Base-by-base conservation (phyloP, 106 monocot species). In the Acorus gramineus region DNA sequence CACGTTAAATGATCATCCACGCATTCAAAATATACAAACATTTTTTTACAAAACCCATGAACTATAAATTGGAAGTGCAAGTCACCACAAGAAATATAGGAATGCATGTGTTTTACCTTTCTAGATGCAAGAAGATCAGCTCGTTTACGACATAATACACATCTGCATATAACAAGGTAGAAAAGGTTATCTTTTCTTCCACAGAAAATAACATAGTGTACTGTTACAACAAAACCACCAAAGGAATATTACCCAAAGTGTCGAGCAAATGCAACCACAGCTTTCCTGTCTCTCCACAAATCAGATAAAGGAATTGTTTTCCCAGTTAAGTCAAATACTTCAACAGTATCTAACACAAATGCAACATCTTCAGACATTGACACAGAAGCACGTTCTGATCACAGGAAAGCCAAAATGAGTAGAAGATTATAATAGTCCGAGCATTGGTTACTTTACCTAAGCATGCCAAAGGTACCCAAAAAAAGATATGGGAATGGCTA, bases 91-190 rank as follows among this genome's bases (percentile, higher is more conserved):
- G 28, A 28, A 28, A 28, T 28, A 28, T 28, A 28, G 28, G 28
- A 28, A 28, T 1, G 28, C 28, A 0, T 28, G 28, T 28, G 28
- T 28, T 28, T 48, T 75, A 90, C 90, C 90, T 90, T 90, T 64
- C 84, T 84, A 2, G 89, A 77, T 46, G 86, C 90, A 73, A 95
- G 86, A 78, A 90, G 74, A 69, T 95, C 90, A 57, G 94, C 94
- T 42, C 86, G 69, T 71, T 86, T 90, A 9, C 86, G 90, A 53
- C 94, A 95, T 11, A 95, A 60, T 60, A 95, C 81, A 72, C 94
- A 95, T 49, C 86, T 95, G 80, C 7, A 80, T 67, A 4, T 56
- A 68, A 42, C 3, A 44, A 55, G 7, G 47, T 13, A 43, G 42
- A 50, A 4, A 7, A 5, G 47, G 47, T 44, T 42, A 46, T 13